Percentiles rank a stretch among this genome's conserved stretches.
phyloP scores from a whole-genome alignment of 163 green algal genomes.

The Botryococcus braunii region DNA sequence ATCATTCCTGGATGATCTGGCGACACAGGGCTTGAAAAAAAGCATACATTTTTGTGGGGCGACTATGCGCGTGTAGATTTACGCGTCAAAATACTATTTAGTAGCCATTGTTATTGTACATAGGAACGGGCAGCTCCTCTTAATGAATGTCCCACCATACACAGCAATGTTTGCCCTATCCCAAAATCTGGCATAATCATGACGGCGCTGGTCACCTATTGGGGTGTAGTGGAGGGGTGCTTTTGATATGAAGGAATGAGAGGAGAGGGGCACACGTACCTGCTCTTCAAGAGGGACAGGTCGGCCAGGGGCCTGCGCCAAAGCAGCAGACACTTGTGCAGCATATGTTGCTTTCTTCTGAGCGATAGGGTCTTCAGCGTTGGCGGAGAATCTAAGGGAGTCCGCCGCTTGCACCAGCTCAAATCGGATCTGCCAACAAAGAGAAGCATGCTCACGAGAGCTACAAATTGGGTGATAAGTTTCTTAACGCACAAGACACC shows the following conservation, averaged over 20 bases:
- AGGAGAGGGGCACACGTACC: slow-evolving; percentile 10
- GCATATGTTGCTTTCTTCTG: slow-evolving; percentile 2
- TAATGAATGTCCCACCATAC: not conserved
- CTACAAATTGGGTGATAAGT: too few species aligned
- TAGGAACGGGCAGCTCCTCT: not conserved
- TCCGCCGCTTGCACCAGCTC: slow-evolving; percentile 54
- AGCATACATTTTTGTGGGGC: too few species aligned
- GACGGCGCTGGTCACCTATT: not conserved
- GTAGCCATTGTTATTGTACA: not conserved
- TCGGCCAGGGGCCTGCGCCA: slow-evolving; percentile 32
- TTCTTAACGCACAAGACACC: too few species aligned
- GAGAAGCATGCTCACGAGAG: too few species aligned
- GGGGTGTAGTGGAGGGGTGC: not conserved
- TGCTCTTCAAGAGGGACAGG: slow-evolving; percentile 43
- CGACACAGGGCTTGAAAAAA: too few species aligned
- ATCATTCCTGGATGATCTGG: too few species aligned
- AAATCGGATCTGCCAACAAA: slow-evolving; percentile 31
- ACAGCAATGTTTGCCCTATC: not conserved
- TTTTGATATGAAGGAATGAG: not conserved
- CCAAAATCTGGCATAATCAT: not conserved
- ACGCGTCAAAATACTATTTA: not conserved
- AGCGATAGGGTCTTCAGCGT: not conserved
- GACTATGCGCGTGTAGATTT: too few species aligned
- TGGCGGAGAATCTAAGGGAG: slow-evolving; percentile 26
- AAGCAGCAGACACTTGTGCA: slow-evolving; percentile 21